Base-by-base conservation (phyloP, 1,284 basidiomycete genomes). In the Athelia psychrophila region DNA sequence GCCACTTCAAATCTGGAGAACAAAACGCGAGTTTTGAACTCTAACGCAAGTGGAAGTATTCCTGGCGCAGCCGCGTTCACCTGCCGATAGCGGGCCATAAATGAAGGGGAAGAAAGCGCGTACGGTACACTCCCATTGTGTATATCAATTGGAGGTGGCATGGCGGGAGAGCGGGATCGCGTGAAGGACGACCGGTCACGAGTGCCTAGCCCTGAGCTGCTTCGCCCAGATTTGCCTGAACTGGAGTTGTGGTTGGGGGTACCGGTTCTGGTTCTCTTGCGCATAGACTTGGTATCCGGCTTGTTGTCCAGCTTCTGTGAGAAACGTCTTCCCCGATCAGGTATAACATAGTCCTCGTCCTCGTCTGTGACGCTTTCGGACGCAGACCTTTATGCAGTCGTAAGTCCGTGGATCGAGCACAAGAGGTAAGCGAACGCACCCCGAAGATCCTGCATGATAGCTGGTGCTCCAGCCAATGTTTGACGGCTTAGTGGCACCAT, bases 381-480 rank as follows among this genome's bases (percentile, higher is more conserved):
- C 47, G 65, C 55, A 10, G 69, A 60, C 22, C 69, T 71, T 9
- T 20, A 4, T 27, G 33, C 18, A 20, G 15, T 6, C n/a, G 38
- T 66, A 33, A 61, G 54, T 38, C 24, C 24, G 44, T 46, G 33
- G 50, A 9, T 49, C 25, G 46, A 20, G 16, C 20, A 44, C 19
- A 19, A 47, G 40, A 27, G 24, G 44, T 25, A 40, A 51, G 19
- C 44, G 20, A 42, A 54, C 72, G 44, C 57, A 86, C 86, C 85
- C 81, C 15, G 88, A 91, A 24, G 86, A 87, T 32, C 88, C 89
- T 18, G 84, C 88, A 55, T 88, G 84, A 67, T 91, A 91, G 60
- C 88, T 91, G n/a, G 89, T 90, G 61, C 87, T 91, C 83, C 88
- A 83, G 58, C 83, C 88, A 57, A 82, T 13, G 27, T 30, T 30